Evolutionary conservation across 371 early-diverging fungal genomes (phyloP), one percentile per base, ranked within the genome.

Genomic region (Mortierella sp.): DNA sequence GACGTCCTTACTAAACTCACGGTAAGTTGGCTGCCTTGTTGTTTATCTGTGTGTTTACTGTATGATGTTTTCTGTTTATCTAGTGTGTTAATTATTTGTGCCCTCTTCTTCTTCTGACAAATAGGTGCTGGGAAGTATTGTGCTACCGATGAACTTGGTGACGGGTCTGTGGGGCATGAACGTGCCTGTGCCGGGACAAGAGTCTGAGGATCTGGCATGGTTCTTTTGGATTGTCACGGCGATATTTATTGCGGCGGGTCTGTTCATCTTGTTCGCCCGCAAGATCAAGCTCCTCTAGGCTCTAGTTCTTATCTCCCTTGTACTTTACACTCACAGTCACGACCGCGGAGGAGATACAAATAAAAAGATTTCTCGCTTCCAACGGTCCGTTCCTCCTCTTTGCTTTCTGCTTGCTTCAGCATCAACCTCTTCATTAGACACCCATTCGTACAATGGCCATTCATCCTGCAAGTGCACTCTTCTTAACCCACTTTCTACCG

Each of bases 1-100:
- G 96, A 96, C 71, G 96, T 97, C 1, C 95, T 98, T 26, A 95
- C 96, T 78, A 90, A 94, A 61, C 90, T 99, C 79, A 97, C 99
- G 1, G 96, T 37, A 61, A 50, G 50, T 61, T 61, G 16, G 37
- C 1, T 37, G 37, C 19, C 16, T 29, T 14, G 6, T 19, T 7
- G 5, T 26, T 4, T 14, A 0, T 2, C 58, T 16, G n/a, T n/a
- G n/a, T n/a, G n/a, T n/a, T n/a, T n/a, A n/a, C n/a, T n/a, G n/a
- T n/a, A n/a, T n/a, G n/a, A n/a, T n/a, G n/a, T n/a, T n/a, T n/a
- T n/a, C n/a, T n/a, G n/a, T 55, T 31, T 4, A 4, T 16, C 19
- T 4, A 31, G 4, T 6, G 14, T 29, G 34, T 29, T 37, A 34
- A 37, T 19, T 55, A 31, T 31, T 16, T n/a, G n/a, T n/a, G n/a